phyloP scores from a whole-genome alignment of 305 asterid genomes.

The Fraxinus xanthoxyloides region DNA sequence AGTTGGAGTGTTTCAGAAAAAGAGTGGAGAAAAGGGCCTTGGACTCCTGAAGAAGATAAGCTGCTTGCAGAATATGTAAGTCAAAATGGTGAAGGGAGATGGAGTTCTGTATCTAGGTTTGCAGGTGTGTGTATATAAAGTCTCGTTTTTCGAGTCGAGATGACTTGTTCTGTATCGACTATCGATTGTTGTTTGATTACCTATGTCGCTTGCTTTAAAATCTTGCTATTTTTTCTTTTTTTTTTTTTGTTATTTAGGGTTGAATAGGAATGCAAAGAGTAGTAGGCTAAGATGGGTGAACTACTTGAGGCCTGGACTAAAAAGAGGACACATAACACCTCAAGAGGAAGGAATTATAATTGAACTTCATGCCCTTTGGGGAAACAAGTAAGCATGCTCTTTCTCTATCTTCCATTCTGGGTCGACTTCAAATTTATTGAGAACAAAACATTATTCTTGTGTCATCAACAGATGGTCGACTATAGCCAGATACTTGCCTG shows the following conservation, averaged over 20 bases:
- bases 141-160: neutral
- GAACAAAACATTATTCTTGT: neutral
- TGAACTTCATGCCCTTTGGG: constrained; percentile 47
- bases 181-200: neutral
- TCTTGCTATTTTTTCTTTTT: neutral
- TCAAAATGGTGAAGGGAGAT: constrained; percentile 75
- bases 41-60: constrained; percentile 79
- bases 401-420: neutral
- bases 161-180: neutral
- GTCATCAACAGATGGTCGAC: constrained; percentile 41
- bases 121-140: constrained; percentile 41
- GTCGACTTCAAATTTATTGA: neutral
- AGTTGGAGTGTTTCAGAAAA: constrained; percentile 36
- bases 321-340: constrained; percentile 39
- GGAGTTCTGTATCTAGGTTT: constrained; percentile 67
- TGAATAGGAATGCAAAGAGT: constrained; percentile 44
- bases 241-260: constrained; percentile 19
- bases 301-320: constrained; percentile 42
- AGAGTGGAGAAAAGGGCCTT: constrained; percentile 84
- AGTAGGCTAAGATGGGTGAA: constrained; percentile 53
- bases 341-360: constrained; percentile 44
- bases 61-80: constrained; percentile 52
- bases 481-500: constrained; percentile 47
- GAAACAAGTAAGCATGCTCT: constrained; percentile 35
- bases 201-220: neutral